Conservation (phyloP, 345 rosid genomes). For the Lepidium didymum region DNA sequence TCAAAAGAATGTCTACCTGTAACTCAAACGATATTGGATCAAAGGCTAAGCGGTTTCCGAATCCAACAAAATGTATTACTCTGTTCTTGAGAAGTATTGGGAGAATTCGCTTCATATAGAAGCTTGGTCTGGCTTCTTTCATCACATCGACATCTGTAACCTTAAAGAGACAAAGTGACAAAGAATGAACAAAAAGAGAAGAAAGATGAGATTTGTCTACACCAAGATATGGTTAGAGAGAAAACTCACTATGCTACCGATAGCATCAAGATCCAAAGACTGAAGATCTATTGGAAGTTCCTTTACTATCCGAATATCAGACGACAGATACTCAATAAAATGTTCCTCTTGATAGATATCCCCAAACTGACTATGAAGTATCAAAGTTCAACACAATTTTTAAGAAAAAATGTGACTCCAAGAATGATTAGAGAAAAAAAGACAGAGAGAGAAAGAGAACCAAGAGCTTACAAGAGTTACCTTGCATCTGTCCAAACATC, state of each 20-base stretch:
- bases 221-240: not conserved
- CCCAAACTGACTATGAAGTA: slow-evolving; percentile 63
- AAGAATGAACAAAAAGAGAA: slow-evolving; percentile 5
- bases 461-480: slow-evolving; percentile 33
- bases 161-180: slow-evolving; percentile 33
- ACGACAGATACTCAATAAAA: slow-evolving; percentile 59
- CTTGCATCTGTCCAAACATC: slow-evolving; percentile 91
- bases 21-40: slow-evolving; percentile 75
- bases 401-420: not conserved
- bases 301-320: slow-evolving; percentile 79
- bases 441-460: slow-evolving; percentile 4
- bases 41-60: slow-evolving; percentile 92
- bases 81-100: slow-evolving; percentile 61
- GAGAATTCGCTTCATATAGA: slow-evolving; percentile 64
- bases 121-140: slow-evolving; percentile 80
- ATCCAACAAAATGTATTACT: slow-evolving; percentile 86
- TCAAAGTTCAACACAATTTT: not conserved
- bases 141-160: slow-evolving; percentile 58
- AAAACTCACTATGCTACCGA: slow-evolving; percentile 76
- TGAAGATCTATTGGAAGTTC: slow-evolving; percentile 63
- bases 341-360: slow-evolving; percentile 89
- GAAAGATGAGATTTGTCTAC: not conserved
- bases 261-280: slow-evolving; percentile 80
- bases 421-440: not conserved
- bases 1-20: slow-evolving; percentile 46